These are phyloP conservation scores for Lactifluus pinguis DNA, from an alignment of 768 basidiomycete species.

Conservation along the genomic window DNA sequence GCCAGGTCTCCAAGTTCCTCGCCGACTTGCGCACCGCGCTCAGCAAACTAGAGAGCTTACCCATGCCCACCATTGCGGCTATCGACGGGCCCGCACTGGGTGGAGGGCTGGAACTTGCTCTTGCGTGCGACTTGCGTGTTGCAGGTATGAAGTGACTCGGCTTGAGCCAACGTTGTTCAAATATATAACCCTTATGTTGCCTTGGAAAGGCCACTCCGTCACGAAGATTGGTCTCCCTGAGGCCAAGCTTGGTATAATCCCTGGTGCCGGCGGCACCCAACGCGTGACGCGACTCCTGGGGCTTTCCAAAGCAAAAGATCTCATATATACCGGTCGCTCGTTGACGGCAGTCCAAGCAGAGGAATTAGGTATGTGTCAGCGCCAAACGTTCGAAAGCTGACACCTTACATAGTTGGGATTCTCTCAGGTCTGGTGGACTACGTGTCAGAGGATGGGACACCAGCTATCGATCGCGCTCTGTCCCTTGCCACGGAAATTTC, in stretches of 20 bases:
- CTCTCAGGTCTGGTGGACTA: slow-evolving; percentile 73
- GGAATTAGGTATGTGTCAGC: slow-evolving; percentile 47
- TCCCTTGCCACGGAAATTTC: slow-evolving; percentile 58
- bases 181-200: not conserved
- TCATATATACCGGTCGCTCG: slow-evolving; percentile 75
- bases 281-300: slow-evolving; percentile 72
- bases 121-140: slow-evolving; percentile 86
- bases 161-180: not conserved
- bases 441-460: slow-evolving; percentile 48
- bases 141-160: slow-evolving; percentile 48
- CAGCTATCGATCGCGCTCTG: slow-evolving; percentile 64
- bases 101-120: slow-evolving; percentile 81
- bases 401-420: not conserved
- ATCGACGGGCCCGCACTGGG: slow-evolving; percentile 92
- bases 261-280: slow-evolving; percentile 87
- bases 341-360: slow-evolving; percentile 60
- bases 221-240: slow-evolving; percentile 88
- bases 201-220: slow-evolving; percentile 44
- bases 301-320: slow-evolving; percentile 70
- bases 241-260: slow-evolving; percentile 70
- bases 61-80: slow-evolving; percentile 85
- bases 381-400: not conserved
- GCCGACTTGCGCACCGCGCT: slow-evolving; percentile 61
- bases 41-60: slow-evolving; percentile 66
- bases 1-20: slow-evolving; percentile 72